Evolutionary conservation across 257 asterid genomes (phyloP).

Genomic region (Plectranthus barbatus): DNA sequence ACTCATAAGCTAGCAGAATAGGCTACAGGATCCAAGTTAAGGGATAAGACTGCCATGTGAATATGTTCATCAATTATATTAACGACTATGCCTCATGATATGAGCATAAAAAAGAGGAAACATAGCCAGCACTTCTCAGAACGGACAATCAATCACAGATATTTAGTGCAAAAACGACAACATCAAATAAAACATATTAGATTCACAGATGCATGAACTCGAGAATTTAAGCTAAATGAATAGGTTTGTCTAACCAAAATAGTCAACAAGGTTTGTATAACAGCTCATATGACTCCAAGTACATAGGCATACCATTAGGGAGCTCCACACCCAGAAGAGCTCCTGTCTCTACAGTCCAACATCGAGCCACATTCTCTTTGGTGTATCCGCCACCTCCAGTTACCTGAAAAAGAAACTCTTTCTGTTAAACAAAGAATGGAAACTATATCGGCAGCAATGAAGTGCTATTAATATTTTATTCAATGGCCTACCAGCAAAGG

Average conservation of each 20-base stretch:
- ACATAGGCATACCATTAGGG: conserved; percentile 54
- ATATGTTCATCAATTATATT: neutral
- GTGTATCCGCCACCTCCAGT: conserved; percentile 99
- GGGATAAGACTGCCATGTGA: neutral
- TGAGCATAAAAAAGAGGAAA: neutral
- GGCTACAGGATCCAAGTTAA: neutral
- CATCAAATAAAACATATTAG: neutral
- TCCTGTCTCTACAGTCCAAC: conserved; percentile 99
- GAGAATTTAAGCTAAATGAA: neutral
- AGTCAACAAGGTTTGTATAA: neutral
- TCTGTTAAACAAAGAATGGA: neutral
- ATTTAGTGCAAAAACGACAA: neutral
- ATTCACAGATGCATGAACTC: neutral
- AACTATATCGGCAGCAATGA: neutral
- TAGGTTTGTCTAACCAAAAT: neutral
- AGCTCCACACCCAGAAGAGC: conserved; percentile 78
- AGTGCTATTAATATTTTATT: neutral
- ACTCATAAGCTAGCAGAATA: neutral
- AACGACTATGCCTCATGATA: neutral
- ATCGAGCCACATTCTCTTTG: conserved; percentile 97
- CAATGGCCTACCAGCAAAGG: conserved; percentile 78
- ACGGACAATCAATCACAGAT: neutral
- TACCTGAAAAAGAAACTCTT: conserved; percentile 43
- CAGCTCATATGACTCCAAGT: neutral
- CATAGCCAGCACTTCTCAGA: neutral